Evolutionary conservation across 441 rosid genomes (phyloP).

Genomic region (Cnidoscolus chayamansa): DNA sequence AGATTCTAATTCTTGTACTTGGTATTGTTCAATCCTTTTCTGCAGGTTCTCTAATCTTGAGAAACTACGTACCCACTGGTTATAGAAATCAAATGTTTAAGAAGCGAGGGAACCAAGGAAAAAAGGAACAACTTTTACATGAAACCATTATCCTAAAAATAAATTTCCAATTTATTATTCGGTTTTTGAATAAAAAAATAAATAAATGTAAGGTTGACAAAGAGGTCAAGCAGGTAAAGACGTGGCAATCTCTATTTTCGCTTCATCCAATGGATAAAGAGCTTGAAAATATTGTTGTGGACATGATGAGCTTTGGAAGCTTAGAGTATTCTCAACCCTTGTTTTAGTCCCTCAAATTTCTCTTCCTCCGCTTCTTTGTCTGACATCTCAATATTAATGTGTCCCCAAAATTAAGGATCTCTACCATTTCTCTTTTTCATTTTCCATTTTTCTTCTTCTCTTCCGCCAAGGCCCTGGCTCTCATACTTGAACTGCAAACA

Average conservation of each 20-base stretch:
- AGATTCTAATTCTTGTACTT: no score
- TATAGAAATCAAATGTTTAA: no score
- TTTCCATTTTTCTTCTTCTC: conserved; percentile 20
- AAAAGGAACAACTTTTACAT: no score
- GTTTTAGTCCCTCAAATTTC: conserved; percentile 41
- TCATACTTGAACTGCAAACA: conserved; percentile 35
- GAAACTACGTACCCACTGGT: no score
- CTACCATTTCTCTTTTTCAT: conserved; percentile 20
- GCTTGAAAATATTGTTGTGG: conserved; percentile 16
- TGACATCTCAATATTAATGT: conserved; percentile 18
- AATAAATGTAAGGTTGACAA: conserved; percentile 7
- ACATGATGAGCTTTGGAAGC: conserved; percentile 21
- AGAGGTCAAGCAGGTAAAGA: conserved; percentile 1
- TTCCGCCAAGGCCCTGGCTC: conserved; percentile 30
- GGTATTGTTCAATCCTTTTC: no score
- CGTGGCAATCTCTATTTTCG: conserved; percentile 15
- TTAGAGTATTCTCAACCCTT: conserved; percentile 31
- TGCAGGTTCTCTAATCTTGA: no score
- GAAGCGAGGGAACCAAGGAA: no score
- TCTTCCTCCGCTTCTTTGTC: conserved; percentile 37
- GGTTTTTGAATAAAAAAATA: neutral
- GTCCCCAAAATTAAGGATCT: conserved; percentile 50
- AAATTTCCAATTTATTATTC: no score
- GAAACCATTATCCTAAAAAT: no score
- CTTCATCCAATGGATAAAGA: neutral